These are phyloP conservation scores for Diaporthe batatas DNA, from an alignment of 2,329 filamentous ascomycete genomes.

Conservation along the genomic window DNA sequence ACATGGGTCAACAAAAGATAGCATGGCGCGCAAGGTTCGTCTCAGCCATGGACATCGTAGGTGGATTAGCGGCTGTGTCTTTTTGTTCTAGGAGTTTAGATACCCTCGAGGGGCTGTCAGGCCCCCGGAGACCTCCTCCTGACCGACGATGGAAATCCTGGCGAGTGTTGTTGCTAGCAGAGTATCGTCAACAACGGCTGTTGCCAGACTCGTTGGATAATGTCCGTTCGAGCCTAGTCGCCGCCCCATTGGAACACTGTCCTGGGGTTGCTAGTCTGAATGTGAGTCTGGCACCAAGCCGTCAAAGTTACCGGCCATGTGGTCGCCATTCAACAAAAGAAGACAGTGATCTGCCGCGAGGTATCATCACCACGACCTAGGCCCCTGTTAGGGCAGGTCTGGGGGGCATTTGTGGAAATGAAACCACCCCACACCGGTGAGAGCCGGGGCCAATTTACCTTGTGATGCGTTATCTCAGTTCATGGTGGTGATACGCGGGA, in stretches of 20 bases:
- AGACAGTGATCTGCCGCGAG: constrained; percentile 29
- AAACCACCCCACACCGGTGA: constrained; percentile 43
- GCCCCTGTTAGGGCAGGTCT: constrained; percentile 17
- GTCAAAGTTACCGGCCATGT: constrained; percentile 24
- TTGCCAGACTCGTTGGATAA: neutral
- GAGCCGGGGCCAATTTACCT: constrained; percentile 38
- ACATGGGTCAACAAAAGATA: neutral
- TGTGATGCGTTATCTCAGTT: constrained; percentile 35
- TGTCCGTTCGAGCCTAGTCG: neutral
- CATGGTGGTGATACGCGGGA: constrained; percentile 22
- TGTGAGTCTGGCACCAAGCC: constrained; percentile 7
- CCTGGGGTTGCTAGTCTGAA: neutral
- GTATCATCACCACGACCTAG: constrained; percentile 29
- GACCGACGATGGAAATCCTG: constrained; percentile 14
- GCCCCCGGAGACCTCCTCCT: constrained; percentile 24
- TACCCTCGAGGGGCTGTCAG: constrained; percentile 18
- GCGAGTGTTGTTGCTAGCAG: neutral
- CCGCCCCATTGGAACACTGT: neutral
- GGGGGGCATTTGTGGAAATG: constrained; percentile 34
- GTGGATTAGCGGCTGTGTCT: neutral
- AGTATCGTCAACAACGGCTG: constrained; percentile 9
- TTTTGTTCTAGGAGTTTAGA: constrained; percentile 37
- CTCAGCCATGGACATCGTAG: neutral
- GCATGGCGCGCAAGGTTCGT: constrained; percentile 1
- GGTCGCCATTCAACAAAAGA: constrained; percentile 24